Evolutionary conservation across 176 grass and related monocot genomes (phyloP).

Genomic region (Oryza officinalis): DNA sequence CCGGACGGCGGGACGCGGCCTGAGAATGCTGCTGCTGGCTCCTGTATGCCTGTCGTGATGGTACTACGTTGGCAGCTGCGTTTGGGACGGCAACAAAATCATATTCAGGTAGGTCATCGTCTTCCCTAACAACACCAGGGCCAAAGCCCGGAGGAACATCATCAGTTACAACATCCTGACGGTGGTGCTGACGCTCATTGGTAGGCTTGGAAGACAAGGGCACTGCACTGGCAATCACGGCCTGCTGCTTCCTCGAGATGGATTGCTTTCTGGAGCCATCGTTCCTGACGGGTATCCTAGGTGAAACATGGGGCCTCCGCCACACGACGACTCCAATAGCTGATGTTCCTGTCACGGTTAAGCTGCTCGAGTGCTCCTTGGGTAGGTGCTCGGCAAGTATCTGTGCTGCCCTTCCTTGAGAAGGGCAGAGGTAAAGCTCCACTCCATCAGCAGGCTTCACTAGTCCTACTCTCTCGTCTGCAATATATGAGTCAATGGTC

Average conservation of each 20-base stretch:
- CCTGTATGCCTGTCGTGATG: neutral
- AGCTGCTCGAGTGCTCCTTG: constrained; percentile 46
- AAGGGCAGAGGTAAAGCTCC: constrained; percentile 74
- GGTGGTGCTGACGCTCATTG: neutral
- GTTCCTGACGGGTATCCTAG: constrained; percentile 41
- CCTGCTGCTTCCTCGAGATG: constrained; percentile 46
- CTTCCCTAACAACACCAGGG: constrained; percentile 43
- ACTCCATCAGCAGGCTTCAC: constrained; percentile 51
- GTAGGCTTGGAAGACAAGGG: neutral
- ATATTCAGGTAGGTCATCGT: constrained; percentile 62
- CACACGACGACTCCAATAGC: constrained; percentile 68
- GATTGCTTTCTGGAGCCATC: constrained; percentile 33
- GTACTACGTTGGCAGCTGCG: constrained; percentile 6
- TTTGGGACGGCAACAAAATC: constrained; percentile 40
- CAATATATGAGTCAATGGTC: constrained; percentile 60
- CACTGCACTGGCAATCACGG: constrained; percentile 29
- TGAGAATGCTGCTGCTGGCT: constrained; percentile 22
- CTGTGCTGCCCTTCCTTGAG: constrained; percentile 43
- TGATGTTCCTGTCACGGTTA: constrained; percentile 6
- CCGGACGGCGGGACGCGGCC: neutral
- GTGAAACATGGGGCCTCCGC: constrained; percentile 45
- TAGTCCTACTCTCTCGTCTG: constrained; percentile 65
- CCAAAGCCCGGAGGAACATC: constrained; percentile 55
- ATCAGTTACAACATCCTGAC: constrained; percentile 33
- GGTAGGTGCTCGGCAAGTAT: constrained; percentile 53